Percentiles rank a stretch among this genome's conserved stretches.
These are phyloP conservation scores for Boletus smithii DNA, from an alignment of 1,284 basidiomycete genomes.

Conservation along the genomic window DNA sequence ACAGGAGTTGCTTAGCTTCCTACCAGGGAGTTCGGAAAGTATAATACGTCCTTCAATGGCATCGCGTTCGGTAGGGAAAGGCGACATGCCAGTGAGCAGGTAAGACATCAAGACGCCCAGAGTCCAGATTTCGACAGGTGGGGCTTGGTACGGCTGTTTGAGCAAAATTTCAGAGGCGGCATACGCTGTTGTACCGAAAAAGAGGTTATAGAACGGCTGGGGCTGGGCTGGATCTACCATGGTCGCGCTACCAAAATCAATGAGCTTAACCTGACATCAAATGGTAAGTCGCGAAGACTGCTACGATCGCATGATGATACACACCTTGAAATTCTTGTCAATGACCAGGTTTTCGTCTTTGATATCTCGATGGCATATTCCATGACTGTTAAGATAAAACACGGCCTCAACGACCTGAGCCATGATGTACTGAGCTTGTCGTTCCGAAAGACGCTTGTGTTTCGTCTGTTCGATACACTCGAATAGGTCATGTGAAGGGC, in stretches of 20 bases:
- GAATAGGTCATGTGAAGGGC: slow-evolving; percentile 86
- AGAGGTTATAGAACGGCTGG: slow-evolving; percentile 68
- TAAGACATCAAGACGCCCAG: slow-evolving; percentile 88
- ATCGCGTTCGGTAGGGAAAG: slow-evolving; percentile 73
- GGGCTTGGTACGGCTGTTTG: slow-evolving; percentile 70
- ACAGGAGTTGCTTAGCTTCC: slow-evolving; percentile 39
- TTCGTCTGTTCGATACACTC: slow-evolving; percentile 88
- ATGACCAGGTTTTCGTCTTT: slow-evolving; percentile 94
- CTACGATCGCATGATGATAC: slow-evolving; percentile 4
- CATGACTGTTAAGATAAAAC: slow-evolving; percentile 69
- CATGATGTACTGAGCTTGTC: slow-evolving; percentile 79
- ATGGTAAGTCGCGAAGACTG: slow-evolving; percentile 3
- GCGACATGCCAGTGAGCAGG: slow-evolving; percentile 81
- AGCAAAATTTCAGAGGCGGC: slow-evolving; percentile 79
- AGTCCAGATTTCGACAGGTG: slow-evolving; percentile 87
- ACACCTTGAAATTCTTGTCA: slow-evolving; percentile 67
- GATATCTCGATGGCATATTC: slow-evolving; percentile 88
- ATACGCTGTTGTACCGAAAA: slow-evolving; percentile 81
- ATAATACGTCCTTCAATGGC: slow-evolving; percentile 56
- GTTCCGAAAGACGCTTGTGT: slow-evolving; percentile 76
- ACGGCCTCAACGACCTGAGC: slow-evolving; percentile 86
- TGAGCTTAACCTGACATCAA: slow-evolving; percentile 74
- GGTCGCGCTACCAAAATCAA: slow-evolving; percentile 90
- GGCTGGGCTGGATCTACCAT: slow-evolving; percentile 66
- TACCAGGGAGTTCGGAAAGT: slow-evolving; percentile 38